Percentiles rank a stretch among this genome's conserved stretches.
phyloP scores from a whole-genome alignment of 805 yeast genomes.

The Candida adriatica region DNA sequence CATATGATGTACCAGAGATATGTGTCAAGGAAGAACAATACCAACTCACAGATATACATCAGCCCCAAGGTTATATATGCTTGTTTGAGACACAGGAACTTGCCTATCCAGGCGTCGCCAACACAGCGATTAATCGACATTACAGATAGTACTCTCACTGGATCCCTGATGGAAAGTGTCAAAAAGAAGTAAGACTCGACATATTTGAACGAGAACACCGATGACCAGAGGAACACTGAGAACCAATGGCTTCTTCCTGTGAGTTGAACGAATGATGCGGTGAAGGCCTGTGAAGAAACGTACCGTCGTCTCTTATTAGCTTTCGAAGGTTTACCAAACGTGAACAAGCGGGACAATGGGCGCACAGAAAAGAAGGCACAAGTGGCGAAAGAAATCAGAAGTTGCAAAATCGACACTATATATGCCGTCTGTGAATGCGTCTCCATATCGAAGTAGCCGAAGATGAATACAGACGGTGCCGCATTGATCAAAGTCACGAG shows the following conservation, averaged over 20 bases:
- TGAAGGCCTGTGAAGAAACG: constrained; percentile 51
- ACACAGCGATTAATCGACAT: constrained; percentile 52
- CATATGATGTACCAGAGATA: constrained; percentile 82
- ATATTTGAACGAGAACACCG: constrained; percentile 61
- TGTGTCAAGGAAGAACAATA: constrained; percentile 72
- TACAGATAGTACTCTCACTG: constrained; percentile 59
- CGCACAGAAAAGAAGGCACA: constrained; percentile 49
- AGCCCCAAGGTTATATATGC: constrained; percentile 48
- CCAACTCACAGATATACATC: constrained; percentile 54
- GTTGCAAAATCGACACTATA: constrained; percentile 44
- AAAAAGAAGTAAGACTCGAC: constrained; percentile 75
- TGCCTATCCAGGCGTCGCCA: constrained; percentile 56
- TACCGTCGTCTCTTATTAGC: constrained; percentile 38
- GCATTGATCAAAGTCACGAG: constrained; percentile 39
- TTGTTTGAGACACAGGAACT: constrained; percentile 47
- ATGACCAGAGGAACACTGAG: constrained; percentile 62
- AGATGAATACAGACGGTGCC: constrained; percentile 48
- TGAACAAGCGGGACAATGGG: constrained; percentile 53
- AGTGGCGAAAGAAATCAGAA: constrained; percentile 48
- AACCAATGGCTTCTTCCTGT: constrained; percentile 49
- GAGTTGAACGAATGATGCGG: constrained; percentile 50
- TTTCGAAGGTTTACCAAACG: constrained; percentile 19
- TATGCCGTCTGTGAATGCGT: constrained; percentile 32
- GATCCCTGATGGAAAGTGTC: constrained; percentile 67
- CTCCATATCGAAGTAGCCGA: constrained; percentile 34